A percentile compares a stretch with the other conserved stretches of the same genome.
phyloP scores from a whole-genome alignment of 345 rosid species.

The Syzygium oleosum region DNA sequence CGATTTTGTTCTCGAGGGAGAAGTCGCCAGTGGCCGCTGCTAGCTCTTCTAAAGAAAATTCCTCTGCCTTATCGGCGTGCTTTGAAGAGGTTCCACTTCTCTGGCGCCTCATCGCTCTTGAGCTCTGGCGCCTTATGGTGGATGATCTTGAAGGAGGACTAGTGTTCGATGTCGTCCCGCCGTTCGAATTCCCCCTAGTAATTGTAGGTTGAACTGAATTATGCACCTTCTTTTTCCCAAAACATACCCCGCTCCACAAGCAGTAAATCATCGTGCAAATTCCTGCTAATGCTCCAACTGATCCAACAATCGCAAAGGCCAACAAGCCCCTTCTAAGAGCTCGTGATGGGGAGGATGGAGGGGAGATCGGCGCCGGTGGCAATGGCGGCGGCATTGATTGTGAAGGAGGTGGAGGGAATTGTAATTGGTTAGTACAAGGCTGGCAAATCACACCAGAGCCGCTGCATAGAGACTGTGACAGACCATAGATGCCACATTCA shows the following conservation, averaged over 20 bases:
- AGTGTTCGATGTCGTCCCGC: slow-evolving; percentile 33
- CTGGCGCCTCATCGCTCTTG: slow-evolving; percentile 73
- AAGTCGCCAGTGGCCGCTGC: slow-evolving; percentile 70
- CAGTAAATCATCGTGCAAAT: slow-evolving; percentile 56
- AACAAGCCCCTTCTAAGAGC: slow-evolving; percentile 47
- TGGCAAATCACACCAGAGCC: slow-evolving; percentile 49
- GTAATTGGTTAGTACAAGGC: slow-evolving; percentile 14
- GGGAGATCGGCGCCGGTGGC: not conserved
- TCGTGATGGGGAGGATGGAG: slow-evolving; percentile 25
- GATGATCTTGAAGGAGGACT: slow-evolving; percentile 55
- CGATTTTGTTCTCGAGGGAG: slow-evolving; percentile 71
- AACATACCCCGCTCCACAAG: slow-evolving; percentile 71
- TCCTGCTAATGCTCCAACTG: slow-evolving; percentile 55
- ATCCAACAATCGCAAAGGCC: slow-evolving; percentile 69
- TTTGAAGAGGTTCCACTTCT: slow-evolving; percentile 94
- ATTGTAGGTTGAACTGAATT: slow-evolving; percentile 94
- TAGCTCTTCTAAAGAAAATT: slow-evolving; percentile 56
- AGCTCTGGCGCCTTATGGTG: slow-evolving; percentile 69
- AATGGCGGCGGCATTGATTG: not conserved
- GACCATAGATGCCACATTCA: slow-evolving; percentile 37
- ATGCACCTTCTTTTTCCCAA: slow-evolving; percentile 75
- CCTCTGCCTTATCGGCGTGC: slow-evolving; percentile 74
- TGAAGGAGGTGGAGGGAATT: not conserved
- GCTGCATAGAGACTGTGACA: slow-evolving; percentile 37
- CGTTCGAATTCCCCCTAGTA: slow-evolving; percentile 42